A percentile compares a stretch with the other conserved stretches of the same genome.
Evolutionary conservation across 2,329 filamentous ascomycete genomes (phyloP).

Genomic region (Fonsecaea pugnacius): DNA sequence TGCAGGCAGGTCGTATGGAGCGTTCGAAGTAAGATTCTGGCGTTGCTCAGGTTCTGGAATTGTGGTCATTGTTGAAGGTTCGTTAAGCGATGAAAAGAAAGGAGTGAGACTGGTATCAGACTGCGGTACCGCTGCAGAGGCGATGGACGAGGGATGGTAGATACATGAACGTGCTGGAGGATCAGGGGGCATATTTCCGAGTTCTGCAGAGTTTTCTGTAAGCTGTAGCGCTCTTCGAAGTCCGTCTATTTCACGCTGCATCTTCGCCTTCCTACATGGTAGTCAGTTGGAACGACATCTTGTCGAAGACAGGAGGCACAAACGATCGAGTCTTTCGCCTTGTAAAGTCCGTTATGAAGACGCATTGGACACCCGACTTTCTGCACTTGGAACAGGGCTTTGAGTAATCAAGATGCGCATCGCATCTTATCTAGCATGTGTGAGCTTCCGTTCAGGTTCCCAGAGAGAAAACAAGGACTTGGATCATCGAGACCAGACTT

Average conservation of each 20-base stretch:
- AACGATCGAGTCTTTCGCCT: neutral
- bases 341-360: neutral
- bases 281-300: neutral
- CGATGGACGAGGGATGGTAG: neutral
- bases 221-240: neutral
- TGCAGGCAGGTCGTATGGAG: neutral
- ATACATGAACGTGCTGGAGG: neutral
- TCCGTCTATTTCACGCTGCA: slow-evolving; percentile 22
- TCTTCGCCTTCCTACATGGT: slow-evolving; percentile 9
- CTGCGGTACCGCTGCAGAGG: neutral
- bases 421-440: slow-evolving; percentile 1
- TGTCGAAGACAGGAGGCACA: neutral
- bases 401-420: neutral
- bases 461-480: neutral
- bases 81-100: neutral
- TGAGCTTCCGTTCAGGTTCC: neutral
- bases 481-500: neutral
- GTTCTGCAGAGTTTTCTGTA: neutral
- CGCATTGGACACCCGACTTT: neutral
- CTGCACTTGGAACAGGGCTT: slow-evolving; percentile 4
- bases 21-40: neutral
- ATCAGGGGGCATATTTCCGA: neutral
- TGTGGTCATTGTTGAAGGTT: neutral
- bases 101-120: neutral
- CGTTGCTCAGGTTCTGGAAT: neutral